Evolutionary conservation across 352 stramenopile species (phyloP), one percentile per base, ranked within the genome.

Genomic region (Pythium phragmiticola): DNA sequence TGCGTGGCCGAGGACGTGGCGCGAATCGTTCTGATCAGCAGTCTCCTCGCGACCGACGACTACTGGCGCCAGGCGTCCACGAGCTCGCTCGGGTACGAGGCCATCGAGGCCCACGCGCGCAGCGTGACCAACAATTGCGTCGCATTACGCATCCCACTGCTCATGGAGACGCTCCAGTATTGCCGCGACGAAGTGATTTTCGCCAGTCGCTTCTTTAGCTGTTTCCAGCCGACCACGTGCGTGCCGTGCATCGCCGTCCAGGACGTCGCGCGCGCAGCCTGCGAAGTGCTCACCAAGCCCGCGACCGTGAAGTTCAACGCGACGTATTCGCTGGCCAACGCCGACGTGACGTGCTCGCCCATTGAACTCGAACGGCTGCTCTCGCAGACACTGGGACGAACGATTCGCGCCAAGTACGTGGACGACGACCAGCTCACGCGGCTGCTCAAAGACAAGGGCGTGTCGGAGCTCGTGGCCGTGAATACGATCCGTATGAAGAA

Each of bases 151-250:
- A 78, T 91, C 54, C 84, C 84, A 21, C 52, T 90, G 26, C 68
- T 91, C 43, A 91, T 93, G 84, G 84, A 93, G 62, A 87, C 80
- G 26, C 66, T 91, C 34, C 66, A 91, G 13, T 86, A 89, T 54
- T 90, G 82, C 54, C 84, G 80, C 21, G 82, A 91, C 37, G 84
- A 92, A 57, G 72, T 93, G 37, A 63, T 90, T 33, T 93, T 85
- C 43, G 82, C 78, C 4, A 81, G 76, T 26, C 80, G 80, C 30
- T 78, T 91, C 19, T 55, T 84, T 14, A 72, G 78, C 23, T 87
- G 77, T 54, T 89, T 89, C 34, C 60, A 49, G 13, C 53, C 55
- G 2, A 68, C 76, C 17, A 88, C 78, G 26, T 57, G 54, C 39
- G 73, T 91, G 60, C 82, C 82, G 0, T 89, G 80, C 45, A 93